Conservation (phyloP, 2,329 filamentous ascomycete genomes). For the Fusarium neocosmosporiellum region DNA sequence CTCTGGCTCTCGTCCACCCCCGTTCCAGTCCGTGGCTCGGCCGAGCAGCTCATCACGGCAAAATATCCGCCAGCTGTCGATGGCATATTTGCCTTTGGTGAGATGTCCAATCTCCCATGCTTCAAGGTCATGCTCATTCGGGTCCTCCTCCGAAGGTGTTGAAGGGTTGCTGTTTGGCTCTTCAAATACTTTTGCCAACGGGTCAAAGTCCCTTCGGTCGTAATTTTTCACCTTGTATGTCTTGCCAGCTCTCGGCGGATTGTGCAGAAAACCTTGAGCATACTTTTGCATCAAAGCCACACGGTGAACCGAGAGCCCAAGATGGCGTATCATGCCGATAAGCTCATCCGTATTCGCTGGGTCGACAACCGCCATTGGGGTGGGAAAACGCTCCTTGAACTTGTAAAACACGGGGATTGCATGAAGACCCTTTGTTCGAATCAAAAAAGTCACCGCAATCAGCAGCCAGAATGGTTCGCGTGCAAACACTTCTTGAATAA, state of each 20-base stretch:
- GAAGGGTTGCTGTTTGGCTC: background rate
- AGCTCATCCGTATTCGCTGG: constrained; percentile 64
- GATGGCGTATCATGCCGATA: constrained; percentile 70
- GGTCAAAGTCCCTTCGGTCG: constrained; percentile 48
- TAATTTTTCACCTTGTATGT: constrained; percentile 66
- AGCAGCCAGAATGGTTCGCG: constrained; percentile 82
- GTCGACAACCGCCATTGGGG: constrained; percentile 69
- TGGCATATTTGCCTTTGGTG: constrained; percentile 82
- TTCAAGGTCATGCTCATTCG: constrained; percentile 43
- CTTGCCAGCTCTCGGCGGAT: constrained; percentile 69
- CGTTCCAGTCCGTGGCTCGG: constrained; percentile 73
- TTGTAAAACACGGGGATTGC: constrained; percentile 81
- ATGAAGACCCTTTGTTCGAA: constrained; percentile 78
- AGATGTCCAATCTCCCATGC: constrained; percentile 89
- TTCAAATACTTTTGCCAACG: background rate
- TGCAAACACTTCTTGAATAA: constrained; percentile 85
- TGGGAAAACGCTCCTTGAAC: constrained; percentile 76
- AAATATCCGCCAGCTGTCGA: constrained; percentile 95
- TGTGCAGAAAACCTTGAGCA: constrained; percentile 73
- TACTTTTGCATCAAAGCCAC: constrained; percentile 76
- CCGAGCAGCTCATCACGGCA: constrained; percentile 83
- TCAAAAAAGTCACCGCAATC: constrained; percentile 85
- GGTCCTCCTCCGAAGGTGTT: constrained; percentile 3
- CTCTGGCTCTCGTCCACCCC: constrained; percentile 58
- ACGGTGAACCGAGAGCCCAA: constrained; percentile 78